Conservation (phyloP, 228 moss, liverwort and hornwort species). For the Sphagnum fallax region DNA sequence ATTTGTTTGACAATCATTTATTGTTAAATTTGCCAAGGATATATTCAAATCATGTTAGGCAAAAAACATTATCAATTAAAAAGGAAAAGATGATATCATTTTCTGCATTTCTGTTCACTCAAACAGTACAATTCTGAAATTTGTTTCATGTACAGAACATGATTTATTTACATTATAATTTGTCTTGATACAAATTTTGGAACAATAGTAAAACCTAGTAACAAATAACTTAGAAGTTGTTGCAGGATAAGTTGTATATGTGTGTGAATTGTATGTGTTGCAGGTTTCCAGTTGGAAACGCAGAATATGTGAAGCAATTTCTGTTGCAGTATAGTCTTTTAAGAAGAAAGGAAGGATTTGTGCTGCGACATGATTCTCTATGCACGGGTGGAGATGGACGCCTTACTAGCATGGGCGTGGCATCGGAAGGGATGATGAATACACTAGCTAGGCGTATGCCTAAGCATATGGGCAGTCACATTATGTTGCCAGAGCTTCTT, state of each 20-base stretch:
- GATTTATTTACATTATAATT: too few species aligned
- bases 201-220: too few species aligned
- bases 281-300: constrained; percentile 98
- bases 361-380: constrained; percentile 92
- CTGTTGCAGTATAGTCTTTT: constrained; percentile 91
- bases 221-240: too few species aligned
- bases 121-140: too few species aligned
- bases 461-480: constrained; percentile 72
- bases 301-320: constrained; percentile 99
- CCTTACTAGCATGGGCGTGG: constrained; percentile 42
- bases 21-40: too few species aligned
- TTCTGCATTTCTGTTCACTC: too few species aligned
- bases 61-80: too few species aligned
- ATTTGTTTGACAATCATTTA: too few species aligned
- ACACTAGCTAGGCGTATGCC: constrained; percentile 53
- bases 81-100: too few species aligned
- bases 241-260: neutral
- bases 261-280: constrained; percentile 4
- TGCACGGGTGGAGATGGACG: constrained; percentile 68
- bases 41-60: too few species aligned
- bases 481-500: constrained; percentile 65
- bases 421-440: constrained; percentile 68
- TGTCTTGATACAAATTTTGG: too few species aligned
- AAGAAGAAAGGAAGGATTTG: constrained; percentile 94
- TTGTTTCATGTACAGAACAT: too few species aligned